Percentiles rank a stretch among this genome's conserved stretches.
These are phyloP conservation scores for Botryococcus braunii DNA, from an alignment of 163 green algal species.

Conservation along the genomic window DNA sequence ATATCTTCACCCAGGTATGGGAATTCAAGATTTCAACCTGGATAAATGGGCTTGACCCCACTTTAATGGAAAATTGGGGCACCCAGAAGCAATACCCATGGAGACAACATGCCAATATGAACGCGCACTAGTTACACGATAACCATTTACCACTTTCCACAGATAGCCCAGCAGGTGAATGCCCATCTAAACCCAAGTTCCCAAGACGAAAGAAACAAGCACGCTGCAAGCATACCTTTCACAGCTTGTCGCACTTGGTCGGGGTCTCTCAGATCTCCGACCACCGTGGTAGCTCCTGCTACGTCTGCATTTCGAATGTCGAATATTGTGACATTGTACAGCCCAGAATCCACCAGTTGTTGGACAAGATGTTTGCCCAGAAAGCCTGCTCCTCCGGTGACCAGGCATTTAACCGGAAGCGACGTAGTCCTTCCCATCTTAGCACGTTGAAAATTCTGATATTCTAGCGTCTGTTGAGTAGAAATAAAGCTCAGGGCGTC, in stretches of 20 bases:
- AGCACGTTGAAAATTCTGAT: neutral
- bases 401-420: conserved; percentile 29
- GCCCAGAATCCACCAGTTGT: conserved; percentile 54
- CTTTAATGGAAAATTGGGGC: no score
- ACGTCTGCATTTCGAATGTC: conserved; percentile 50
- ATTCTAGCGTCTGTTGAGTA: neutral
- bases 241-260: conserved; percentile 34
- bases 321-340: conserved; percentile 68
- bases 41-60: no score
- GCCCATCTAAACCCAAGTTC: neutral
- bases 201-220: conserved; percentile 8
- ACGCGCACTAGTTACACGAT: no score
- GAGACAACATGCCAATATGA: no score
- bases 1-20: no score
- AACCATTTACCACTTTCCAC: no score
- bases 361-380: conserved; percentile 72
- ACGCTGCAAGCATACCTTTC: conserved; percentile 7
- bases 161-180: neutral
- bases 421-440: neutral
- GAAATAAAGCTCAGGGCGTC: neutral
- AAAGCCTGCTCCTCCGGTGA: conserved; percentile 78
- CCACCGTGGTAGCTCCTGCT: conserved; percentile 24
- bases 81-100: no score
- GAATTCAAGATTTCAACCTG: no score
- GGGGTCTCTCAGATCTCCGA: conserved; percentile 63